Evolutionary conservation across 805 yeast genomes (phyloP).

Genomic region (Starmerella roubikii): DNA sequence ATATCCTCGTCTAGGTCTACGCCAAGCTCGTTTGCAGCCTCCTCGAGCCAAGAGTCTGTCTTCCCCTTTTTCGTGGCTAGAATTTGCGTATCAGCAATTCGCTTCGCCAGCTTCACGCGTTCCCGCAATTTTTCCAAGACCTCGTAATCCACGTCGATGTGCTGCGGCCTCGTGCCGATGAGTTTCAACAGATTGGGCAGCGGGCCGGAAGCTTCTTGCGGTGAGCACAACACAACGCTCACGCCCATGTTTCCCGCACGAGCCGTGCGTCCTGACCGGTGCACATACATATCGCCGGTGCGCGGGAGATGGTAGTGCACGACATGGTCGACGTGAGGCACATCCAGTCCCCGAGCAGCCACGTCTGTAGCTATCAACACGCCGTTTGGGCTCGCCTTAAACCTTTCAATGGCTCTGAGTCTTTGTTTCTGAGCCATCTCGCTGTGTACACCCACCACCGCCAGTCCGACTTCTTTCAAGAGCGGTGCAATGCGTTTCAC

Average conservation of each 20-base stretch:
- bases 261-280: slow-evolving; percentile 97
- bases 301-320: slow-evolving; percentile 93
- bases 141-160: slow-evolving; percentile 65
- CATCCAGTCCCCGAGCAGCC: slow-evolving; percentile 95
- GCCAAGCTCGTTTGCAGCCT: slow-evolving; percentile 90
- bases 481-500: slow-evolving; percentile 75
- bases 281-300: slow-evolving; percentile 86
- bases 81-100: slow-evolving; percentile 59
- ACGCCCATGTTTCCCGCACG: slow-evolving; percentile 91
- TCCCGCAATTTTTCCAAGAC: slow-evolving; percentile 56
- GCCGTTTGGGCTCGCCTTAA: slow-evolving; percentile 36
- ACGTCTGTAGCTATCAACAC: slow-evolving; percentile 88
- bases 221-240: slow-evolving; percentile 84
- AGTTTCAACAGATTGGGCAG: slow-evolving; percentile 53
- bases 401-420: slow-evolving; percentile 69
- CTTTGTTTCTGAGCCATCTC: slow-evolving; percentile 93
- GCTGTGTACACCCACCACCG: slow-evolving; percentile 71
- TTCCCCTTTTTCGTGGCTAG: slow-evolving; percentile 38
- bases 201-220: slow-evolving; percentile 86
- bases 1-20: slow-evolving; percentile 51
- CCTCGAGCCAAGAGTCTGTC: slow-evolving; percentile 61
- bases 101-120: slow-evolving; percentile 54
- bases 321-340: slow-evolving; percentile 80
- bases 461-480: slow-evolving; percentile 50
- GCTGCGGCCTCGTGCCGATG: slow-evolving; percentile 39